Percentiles rank a stretch among this genome's conserved stretches.
These are phyloP conservation scores for Phytophthora rubi DNA, from an alignment of 352 stramenopile genomes.

Conservation along the genomic window DNA sequence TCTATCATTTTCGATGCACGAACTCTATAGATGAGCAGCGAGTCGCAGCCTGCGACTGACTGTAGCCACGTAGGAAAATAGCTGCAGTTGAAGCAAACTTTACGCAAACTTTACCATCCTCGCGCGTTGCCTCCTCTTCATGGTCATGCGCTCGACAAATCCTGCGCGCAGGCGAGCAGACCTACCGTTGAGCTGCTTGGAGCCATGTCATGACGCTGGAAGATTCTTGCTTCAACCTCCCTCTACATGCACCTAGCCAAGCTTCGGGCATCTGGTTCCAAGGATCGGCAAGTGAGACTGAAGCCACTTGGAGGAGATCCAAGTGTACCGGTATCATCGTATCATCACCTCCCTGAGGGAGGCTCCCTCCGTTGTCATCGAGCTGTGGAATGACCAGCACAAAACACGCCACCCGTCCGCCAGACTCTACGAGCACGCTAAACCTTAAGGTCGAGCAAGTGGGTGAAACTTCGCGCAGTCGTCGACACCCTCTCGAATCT, in stretches of 20 bases:
- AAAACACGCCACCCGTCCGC: neutral
- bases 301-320: conserved; percentile 20
- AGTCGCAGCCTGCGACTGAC: neutral
- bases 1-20: conserved; percentile 26
- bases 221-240: conserved; percentile 10
- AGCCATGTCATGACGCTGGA: conserved; percentile 9
- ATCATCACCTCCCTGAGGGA: conserved; percentile 18
- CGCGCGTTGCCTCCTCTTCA: conserved; percentile 16
- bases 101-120: conserved; percentile 15
- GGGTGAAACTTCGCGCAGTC: conserved; percentile 5
- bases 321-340: conserved; percentile 5
- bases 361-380: neutral
- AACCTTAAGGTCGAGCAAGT: conserved; percentile 10
- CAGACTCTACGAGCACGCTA: neutral
- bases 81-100: conserved; percentile 25
- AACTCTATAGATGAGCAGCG: conserved; percentile 9
- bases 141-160: conserved; percentile 15
- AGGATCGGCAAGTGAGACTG: conserved; percentile 11
- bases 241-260: conserved; percentile 3
- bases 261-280: conserved; percentile 18
- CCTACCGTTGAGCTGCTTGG: conserved; percentile 18
- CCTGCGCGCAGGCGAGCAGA: neutral
- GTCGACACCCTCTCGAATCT: conserved; percentile 12
- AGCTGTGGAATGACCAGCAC: neutral
- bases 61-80: conserved; percentile 5